phyloP scores from a whole-genome alignment of 108 stramenopile genomes.

The Schizochytrium sp. region DNA sequence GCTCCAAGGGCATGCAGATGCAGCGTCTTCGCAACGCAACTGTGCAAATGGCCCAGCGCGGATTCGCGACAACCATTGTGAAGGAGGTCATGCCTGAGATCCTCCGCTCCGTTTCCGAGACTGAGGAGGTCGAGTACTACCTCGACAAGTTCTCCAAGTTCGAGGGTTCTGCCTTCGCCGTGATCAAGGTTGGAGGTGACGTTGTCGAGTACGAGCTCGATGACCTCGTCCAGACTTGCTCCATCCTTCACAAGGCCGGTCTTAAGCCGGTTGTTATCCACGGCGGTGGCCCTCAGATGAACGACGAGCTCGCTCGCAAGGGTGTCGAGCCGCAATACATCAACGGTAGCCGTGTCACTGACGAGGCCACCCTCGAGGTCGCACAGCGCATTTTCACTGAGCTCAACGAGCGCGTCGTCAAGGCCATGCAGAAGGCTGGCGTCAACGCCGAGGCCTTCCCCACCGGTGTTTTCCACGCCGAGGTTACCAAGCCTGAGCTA shows the following conservation, averaged over 20 bases:
- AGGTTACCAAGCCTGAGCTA: slow-evolving; percentile 74
- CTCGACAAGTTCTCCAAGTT: slow-evolving; percentile 34
- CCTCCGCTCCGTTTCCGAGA: slow-evolving; percentile 36
- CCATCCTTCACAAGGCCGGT: slow-evolving; percentile 84
- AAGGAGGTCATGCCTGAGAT: slow-evolving; percentile 43
- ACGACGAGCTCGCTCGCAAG: slow-evolving; percentile 83
- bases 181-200: slow-evolving; percentile 79
- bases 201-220: slow-evolving; percentile 89
- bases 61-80: neutral
- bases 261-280: slow-evolving; percentile 90
- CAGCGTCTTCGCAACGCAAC: neutral
- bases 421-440: slow-evolving; percentile 83
- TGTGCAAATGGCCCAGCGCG: slow-evolving; percentile 26
- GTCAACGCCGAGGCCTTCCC: slow-evolving; percentile 84
- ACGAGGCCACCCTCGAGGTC: slow-evolving; percentile 88
- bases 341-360: slow-evolving; percentile 88
- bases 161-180: slow-evolving; percentile 54
- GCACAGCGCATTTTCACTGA: slow-evolving; percentile 98
- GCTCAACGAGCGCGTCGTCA: slow-evolving; percentile 90
- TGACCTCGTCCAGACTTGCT: slow-evolving; percentile 86
- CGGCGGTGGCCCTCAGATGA: slow-evolving; percentile 94
- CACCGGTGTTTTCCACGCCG: slow-evolving; percentile 78
- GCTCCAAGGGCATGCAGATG: neutral
- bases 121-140: slow-evolving; percentile 39
- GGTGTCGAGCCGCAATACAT: slow-evolving; percentile 86